A percentile compares a stretch with the other conserved stretches of the same genome.
phyloP scores from a whole-genome alignment of 164 flowering plant genomes.

The Piper betle region DNA sequence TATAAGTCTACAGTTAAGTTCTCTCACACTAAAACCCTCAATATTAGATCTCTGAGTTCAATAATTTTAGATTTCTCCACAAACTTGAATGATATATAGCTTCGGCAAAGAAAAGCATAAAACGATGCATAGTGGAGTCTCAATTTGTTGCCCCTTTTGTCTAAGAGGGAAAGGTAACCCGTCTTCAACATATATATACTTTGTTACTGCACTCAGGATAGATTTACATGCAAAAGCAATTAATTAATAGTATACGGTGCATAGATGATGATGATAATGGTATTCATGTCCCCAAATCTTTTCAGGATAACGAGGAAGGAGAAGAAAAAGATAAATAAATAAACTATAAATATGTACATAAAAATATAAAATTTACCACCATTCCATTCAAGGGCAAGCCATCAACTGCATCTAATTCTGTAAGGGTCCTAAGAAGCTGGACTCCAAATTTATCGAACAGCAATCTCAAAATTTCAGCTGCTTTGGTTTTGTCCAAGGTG shows the following conservation, averaged over 20 bases:
- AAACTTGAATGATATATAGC: neutral
- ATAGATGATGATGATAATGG: too few species aligned
- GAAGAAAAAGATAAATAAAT: neutral
- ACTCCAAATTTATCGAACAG: slow-evolving; percentile 66
- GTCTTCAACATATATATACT: too few species aligned
- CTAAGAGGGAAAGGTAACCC: too few species aligned
- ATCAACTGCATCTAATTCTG: slow-evolving; percentile 34
- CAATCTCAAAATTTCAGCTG: slow-evolving; percentile 34
- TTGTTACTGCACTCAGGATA: too few species aligned
- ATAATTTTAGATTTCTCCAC: neutral
- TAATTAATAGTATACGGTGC: too few species aligned
- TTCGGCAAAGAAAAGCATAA: too few species aligned
- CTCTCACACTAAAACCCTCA: neutral
- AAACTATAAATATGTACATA: neutral
- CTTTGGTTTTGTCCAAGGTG: slow-evolving; percentile 45
- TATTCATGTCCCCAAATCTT: too few species aligned
- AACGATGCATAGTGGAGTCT: too few species aligned
- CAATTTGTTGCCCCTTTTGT: too few species aligned
- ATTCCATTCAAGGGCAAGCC: slow-evolving; percentile 58
- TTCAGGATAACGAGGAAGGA: neutral
- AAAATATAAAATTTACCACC: slow-evolving; percentile 62
- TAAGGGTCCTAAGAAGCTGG: slow-evolving; percentile 45
- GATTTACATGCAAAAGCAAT: too few species aligned
- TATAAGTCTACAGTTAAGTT: too few species aligned
- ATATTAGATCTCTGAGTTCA: neutral